Percentiles rank a stretch among this genome's conserved stretches.
Conservation (phyloP, 2,329 filamentous ascomycete genomes). For the Colletotrichum tamarilloi region DNA sequence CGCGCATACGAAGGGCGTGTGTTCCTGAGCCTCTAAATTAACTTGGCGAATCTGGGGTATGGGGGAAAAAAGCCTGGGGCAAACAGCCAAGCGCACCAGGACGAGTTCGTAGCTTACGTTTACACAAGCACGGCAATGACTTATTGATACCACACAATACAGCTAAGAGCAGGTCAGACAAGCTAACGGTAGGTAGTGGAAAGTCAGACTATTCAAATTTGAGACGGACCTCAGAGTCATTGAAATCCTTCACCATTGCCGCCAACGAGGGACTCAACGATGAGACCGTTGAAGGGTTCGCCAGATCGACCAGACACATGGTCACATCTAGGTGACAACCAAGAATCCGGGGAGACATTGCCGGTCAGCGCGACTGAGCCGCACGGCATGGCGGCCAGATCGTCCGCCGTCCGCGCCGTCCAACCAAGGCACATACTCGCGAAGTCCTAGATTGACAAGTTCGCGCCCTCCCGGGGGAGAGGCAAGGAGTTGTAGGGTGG, state of each 20-base stretch:
- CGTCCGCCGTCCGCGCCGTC: not conserved
- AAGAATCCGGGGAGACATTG: not conserved
- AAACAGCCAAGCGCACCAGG: not conserved
- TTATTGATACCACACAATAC: not conserved
- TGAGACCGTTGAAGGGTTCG: not conserved
- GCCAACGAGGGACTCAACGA: not conserved
- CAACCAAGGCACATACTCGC: not conserved
- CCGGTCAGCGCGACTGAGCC: not conserved
- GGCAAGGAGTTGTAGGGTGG: not conserved
- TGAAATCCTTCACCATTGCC: not conserved
- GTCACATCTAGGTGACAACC: not conserved
- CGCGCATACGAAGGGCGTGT: not conserved
- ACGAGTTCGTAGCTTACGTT: too few species aligned
- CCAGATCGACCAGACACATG: not conserved
- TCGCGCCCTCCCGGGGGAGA: too few species aligned
- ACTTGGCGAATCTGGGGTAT: not conserved
- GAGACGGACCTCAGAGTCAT: not conserved
- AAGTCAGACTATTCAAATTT: not conserved
- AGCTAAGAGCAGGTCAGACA: not conserved
- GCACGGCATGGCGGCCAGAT: conserved; percentile 1
- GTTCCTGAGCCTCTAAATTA: too few species aligned
- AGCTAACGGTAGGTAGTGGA: not conserved
- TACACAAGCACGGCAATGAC: not conserved
- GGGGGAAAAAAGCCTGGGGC: not conserved
- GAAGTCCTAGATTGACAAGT: not conserved